These are phyloP conservation scores for Yarrowia divulgata DNA, from an alignment of 805 yeast genomes.

Conservation along the genomic window DNA sequence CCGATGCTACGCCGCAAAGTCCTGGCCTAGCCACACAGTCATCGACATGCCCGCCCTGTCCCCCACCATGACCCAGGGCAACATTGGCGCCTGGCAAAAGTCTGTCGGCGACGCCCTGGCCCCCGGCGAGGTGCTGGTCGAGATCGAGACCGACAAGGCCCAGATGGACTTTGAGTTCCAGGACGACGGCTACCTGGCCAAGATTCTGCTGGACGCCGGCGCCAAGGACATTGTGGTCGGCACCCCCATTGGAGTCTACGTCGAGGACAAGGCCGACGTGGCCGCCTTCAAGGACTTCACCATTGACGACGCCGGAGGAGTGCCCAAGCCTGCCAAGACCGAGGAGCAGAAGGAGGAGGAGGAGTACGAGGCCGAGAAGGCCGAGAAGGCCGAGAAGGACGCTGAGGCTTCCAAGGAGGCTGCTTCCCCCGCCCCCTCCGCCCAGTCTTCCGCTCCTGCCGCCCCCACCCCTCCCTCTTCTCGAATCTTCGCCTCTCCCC, in stretches of 20 bases:
- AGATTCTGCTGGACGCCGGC: constrained; percentile 82
- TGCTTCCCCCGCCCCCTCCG: constrained; percentile 32
- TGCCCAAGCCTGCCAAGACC: constrained; percentile 57
- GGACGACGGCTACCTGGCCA: constrained; percentile 92
- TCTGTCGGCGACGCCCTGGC: constrained; percentile 82
- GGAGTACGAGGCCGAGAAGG: constrained; percentile 47
- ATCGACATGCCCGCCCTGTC: constrained; percentile 98
- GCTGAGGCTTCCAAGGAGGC: constrained; percentile 36
- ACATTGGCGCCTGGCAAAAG: constrained; percentile 88
- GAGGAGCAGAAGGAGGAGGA: constrained; percentile 50
- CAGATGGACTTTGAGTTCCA: constrained; percentile 96
- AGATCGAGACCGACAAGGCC: constrained; percentile 97
- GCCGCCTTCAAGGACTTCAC: constrained; percentile 88
- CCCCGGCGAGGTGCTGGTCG: constrained; percentile 97
- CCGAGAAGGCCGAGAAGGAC: constrained; percentile 46
- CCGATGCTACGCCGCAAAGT: constrained; percentile 52
- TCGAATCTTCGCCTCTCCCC: constrained; percentile 92
- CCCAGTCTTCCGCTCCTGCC: constrained; percentile 42
- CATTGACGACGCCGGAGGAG: constrained; percentile 75
- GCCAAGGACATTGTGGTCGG: constrained; percentile 92
- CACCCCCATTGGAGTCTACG: constrained; percentile 95
- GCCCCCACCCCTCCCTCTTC: constrained; percentile 54
- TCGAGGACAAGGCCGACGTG: constrained; percentile 84
- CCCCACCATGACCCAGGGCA: constrained; percentile 99
- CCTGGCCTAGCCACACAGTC: constrained; percentile 83